A percentile compares a stretch with the other conserved stretches of the same genome.
These are phyloP conservation scores for Lyophyllum decastes DNA, from an alignment of 768 basidiomycete genomes.

Conservation along the genomic window DNA sequence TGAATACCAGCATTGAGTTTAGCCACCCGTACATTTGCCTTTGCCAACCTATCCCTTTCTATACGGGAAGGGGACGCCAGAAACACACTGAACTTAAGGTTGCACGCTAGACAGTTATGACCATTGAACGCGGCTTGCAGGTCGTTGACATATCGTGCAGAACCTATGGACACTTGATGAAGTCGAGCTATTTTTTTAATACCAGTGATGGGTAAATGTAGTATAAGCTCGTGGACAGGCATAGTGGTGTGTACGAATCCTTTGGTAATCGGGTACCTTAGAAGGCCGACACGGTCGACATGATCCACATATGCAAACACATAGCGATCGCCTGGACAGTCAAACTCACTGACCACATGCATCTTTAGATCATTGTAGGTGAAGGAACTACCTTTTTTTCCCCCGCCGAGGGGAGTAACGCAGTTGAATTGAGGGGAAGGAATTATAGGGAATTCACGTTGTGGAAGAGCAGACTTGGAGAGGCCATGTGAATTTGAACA, in stretches of 20 bases:
- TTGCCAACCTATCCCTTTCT: too few species aligned
- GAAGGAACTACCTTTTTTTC: background rate
- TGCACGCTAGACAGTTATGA: background rate
- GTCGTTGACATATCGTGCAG: background rate
- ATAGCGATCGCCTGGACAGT: background rate
- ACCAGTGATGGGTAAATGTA: background rate
- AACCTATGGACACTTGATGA: background rate
- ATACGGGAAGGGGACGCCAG: background rate
- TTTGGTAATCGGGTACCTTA: background rate
- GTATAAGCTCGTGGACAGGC: background rate
- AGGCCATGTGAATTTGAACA: background rate
- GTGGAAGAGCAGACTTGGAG: background rate
- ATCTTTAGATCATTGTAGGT: background rate
- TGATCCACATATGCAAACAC: background rate
- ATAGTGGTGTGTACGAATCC: background rate
- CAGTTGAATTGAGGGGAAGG: too few species aligned
- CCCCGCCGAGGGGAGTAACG: too few species aligned
- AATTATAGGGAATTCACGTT: background rate
- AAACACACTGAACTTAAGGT: background rate
- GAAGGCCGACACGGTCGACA: background rate
- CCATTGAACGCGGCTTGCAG: background rate
- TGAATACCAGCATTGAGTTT: too few species aligned
- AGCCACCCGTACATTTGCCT: background rate
- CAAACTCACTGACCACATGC: background rate
- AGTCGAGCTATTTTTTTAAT: background rate